These are phyloP conservation scores for Heritiera littoralis DNA, from an alignment of 345 rosid genomes.

Conservation along the genomic window DNA sequence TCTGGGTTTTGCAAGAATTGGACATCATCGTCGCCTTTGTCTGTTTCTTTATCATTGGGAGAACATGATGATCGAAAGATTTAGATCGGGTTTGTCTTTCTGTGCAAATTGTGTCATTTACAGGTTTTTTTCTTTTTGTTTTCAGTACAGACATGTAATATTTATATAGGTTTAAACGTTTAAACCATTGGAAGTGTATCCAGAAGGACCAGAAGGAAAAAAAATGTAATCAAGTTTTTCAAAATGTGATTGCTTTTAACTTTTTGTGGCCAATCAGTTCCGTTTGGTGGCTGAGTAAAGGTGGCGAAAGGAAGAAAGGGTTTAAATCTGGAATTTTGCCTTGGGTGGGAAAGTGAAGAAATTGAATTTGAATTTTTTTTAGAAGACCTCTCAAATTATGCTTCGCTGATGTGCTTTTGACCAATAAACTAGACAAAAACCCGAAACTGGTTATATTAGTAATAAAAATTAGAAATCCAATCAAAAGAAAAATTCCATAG, in stretches of 20 bases:
- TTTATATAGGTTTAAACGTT: constrained; percentile 17
- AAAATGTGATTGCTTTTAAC: neutral
- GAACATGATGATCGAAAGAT: constrained; percentile 28
- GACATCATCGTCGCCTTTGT: constrained; percentile 31
- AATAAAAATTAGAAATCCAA: neutral
- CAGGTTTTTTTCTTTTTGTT: neutral
- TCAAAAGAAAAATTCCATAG: neutral
- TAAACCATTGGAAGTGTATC: constrained; percentile 5
- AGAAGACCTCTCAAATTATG: neutral
- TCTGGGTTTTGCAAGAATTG: constrained; percentile 54
- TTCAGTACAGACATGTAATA: constrained; percentile 22
- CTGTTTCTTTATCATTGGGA: constrained; percentile 19
- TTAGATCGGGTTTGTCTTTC: constrained; percentile 8
- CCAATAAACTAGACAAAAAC: neutral
- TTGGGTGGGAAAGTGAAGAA: neutral
- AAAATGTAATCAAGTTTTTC: neutral
- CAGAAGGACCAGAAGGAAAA: neutral
- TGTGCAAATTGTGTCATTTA: constrained; percentile 18
- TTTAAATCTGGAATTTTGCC: neutral
- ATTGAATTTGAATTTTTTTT: neutral
- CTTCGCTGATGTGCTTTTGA: neutral
- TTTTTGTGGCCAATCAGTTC: neutral
- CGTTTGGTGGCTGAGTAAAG: constrained; percentile 18
- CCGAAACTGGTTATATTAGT: neutral
- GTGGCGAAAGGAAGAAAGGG: constrained; percentile 19